Evolutionary conservation across 2,329 filamentous ascomycete genomes (phyloP), one percentile per base, ranked within the genome.

Genomic region (Colletotrichum salicis): DNA sequence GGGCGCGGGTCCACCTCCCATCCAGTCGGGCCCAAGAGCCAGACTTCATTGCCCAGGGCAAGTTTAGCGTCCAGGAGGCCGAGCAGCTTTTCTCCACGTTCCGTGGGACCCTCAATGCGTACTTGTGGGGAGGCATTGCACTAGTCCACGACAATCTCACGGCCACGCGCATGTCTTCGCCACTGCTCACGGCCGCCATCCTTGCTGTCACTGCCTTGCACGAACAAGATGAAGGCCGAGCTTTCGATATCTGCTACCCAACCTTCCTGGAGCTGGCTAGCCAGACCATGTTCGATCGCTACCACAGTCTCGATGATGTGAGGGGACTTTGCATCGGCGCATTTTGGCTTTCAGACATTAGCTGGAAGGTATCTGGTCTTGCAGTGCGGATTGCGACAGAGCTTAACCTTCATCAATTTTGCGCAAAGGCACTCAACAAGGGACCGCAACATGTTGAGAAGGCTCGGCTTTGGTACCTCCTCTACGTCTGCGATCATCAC

Each of bases 401-500:
- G 75, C 80, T 90, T 59, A 87, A 88, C 41, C 80, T 90, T 3
- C 87, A 89, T 74, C 86, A 87, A 70, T 86, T 84, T 67, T 87
- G 86, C 68, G 83, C 84, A 57, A 86, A 85, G 74, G 82, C 87
- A 55, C 80, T 86, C 1, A 74, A 74, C 7, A 82, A 83, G 24
- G 84, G 84, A 0, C 80, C 82, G 24, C 83, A 87, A 73, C 83
- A 88, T 65, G 85, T 87, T 75, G 86, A 90, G 70, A 84, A 86
- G 31, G 86, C 90, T 5, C 83, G 90, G 54, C 80, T 92, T 7
- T 92, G 89, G 88, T 92, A 91, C 77, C 77, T 90, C 41, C 79
- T 91, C 0, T 92, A 91, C 75, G 88, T 91, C 1, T 91, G 89
- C 75, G 90, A 92, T 75, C 90, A 91, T 72, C 90, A 92, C 77